phyloP scores from a whole-genome alignment of 139 green algal species.

The Coelastrella sp. region DNA sequence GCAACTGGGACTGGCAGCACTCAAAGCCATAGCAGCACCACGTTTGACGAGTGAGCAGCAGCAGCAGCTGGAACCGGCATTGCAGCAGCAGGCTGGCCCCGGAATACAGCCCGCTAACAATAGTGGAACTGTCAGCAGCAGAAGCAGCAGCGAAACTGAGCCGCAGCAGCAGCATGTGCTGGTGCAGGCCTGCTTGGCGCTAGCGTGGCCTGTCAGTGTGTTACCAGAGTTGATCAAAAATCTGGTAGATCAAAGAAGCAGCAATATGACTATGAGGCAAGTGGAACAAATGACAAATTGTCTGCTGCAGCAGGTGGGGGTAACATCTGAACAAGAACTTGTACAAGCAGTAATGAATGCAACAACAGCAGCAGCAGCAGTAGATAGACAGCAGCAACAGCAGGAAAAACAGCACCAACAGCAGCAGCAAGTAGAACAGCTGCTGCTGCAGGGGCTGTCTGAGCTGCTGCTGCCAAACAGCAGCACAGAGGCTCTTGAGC shows the following conservation, averaged over 20 bases:
- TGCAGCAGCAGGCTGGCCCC: background rate
- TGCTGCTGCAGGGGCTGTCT: background rate
- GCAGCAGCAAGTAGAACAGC: background rate
- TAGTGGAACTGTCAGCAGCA: background rate
- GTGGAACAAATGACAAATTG: background rate
- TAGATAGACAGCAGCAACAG: conserved; percentile 1
- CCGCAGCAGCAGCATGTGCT: background rate
- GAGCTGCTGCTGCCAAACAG: conserved; percentile 1
- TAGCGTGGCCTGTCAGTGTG: background rate
- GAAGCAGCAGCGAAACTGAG: background rate
- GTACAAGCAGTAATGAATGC: background rate
- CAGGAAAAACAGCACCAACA: background rate
- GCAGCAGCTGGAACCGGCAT: background rate
- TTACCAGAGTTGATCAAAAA: background rate
- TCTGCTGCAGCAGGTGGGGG: background rate
- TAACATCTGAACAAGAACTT: background rate
- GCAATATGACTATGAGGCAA: background rate
- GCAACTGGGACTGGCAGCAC: background rate
- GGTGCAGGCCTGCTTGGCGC: background rate
- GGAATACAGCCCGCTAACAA: background rate
- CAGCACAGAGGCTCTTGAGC: background rate
- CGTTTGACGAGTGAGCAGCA: background rate
- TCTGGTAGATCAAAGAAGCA: background rate
- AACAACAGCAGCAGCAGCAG: background rate
- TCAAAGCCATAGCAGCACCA: background rate